Evolutionary conservation across 208 protist genomes (phyloP).

Genomic region (Jaenimonas drosophilae): DNA sequence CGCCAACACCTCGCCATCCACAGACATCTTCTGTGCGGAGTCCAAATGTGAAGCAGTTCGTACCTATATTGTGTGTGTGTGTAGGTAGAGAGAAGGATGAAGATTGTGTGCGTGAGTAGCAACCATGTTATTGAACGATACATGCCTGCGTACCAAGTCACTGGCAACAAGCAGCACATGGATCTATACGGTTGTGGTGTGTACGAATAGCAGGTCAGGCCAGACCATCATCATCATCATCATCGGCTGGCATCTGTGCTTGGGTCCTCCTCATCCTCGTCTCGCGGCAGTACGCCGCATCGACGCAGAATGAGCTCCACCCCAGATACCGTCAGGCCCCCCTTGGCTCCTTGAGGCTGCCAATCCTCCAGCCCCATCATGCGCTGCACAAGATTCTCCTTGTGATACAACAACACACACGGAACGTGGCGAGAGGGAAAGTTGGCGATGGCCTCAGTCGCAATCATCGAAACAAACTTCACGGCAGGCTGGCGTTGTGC

Average conservation of each 20-base stretch:
- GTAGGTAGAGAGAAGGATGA: too few species aligned
- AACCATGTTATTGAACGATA: too few species aligned
- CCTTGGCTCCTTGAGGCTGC: constrained; percentile 22
- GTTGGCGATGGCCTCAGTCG: constrained; percentile 65
- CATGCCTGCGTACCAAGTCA: too few species aligned
- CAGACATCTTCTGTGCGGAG: too few species aligned
- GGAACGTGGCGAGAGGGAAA: constrained; percentile 72
- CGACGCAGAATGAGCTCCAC: constrained; percentile 38
- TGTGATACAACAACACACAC: constrained; percentile 74
- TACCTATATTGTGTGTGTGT: too few species aligned
- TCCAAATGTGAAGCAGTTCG: too few species aligned
- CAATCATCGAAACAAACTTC: constrained; percentile 82
- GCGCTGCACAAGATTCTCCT: constrained; percentile 54
- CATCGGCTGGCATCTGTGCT: too few species aligned
- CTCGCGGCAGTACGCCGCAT: constrained; percentile 28
- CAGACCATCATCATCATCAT: neutral
- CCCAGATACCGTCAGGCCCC: constrained; percentile 22
- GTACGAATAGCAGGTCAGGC: too few species aligned
- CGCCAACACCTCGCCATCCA: constrained; percentile 30
- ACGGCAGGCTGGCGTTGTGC: constrained; percentile 55
- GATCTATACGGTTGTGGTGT: too few species aligned
- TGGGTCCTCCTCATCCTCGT: constrained; percentile 23
- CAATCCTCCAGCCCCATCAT: constrained; percentile 58
- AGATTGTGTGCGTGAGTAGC: too few species aligned
- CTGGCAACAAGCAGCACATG: too few species aligned